Base-by-base conservation (phyloP, 2,329 filamentous ascomycete genomes). In the Aspergillus sp. region DNA sequence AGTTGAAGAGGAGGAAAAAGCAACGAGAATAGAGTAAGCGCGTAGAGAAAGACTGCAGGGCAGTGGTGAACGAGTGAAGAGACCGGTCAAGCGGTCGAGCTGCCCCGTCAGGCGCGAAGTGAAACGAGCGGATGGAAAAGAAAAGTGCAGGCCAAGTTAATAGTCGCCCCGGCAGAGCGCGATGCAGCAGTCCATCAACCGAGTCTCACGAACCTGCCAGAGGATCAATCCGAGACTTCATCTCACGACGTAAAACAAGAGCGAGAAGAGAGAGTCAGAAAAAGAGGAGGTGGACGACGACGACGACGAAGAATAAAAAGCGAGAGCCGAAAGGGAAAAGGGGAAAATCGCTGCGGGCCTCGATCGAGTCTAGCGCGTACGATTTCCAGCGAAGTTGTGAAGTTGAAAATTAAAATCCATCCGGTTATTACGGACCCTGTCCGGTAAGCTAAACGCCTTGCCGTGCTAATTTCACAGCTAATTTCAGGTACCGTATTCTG, bases 141-240 rank as follows among this genome's bases (percentile, higher is more conserved):
- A 60, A 48, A 57, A 43, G 58, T 49, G 36, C 15, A 21, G 19
- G 15, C 21, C 36, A 39, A 28, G 17, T 43, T 28, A 60, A 53
- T 60, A 66, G 59, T 58, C 50, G 56, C 60, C 55, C 60, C 58
- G 57, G 59, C 55, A 60, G 51, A 45, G 43, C 45, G 23, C 45
- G 49, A 51, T 53, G 55, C 19, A 57, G 61, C 62, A 65, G 62
- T 63, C 60, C 59, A 64, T 65, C 59, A 38, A 63, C 60, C 63
- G 65, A 36, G 61, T 62, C 65, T 65, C 69, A 67, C 64, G 62
- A 70, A 65, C 70, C 69, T 71, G 66, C 68, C 68, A 71, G 68
- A 69, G 67, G 67, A 53, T 63, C 61, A 66, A 65, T 64, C 58
- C 59, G 60, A 67, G 62, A 61, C 61, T 62, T 62, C 53, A 63